Conservation (phyloP, 2,329 filamentous ascomycete genomes). For the Ophiocordyceps unilateralis region DNA sequence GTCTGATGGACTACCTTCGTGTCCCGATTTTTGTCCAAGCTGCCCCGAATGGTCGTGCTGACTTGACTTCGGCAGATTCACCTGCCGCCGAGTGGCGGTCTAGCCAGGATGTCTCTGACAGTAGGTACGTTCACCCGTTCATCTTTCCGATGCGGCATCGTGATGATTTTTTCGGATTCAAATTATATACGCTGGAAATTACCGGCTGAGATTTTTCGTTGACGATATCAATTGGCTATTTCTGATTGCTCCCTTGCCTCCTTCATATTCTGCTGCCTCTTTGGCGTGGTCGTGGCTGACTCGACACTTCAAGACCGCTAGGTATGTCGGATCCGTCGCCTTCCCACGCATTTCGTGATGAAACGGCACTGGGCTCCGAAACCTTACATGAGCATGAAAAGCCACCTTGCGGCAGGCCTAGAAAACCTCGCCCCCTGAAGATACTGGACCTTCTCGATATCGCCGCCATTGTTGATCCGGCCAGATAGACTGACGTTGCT, state of each 20-base stretch:
- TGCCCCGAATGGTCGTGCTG: not conserved
- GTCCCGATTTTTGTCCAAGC: not conserved
- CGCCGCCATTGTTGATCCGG: not conserved
- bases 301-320: slow-evolving; percentile 8
- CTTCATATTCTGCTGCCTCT: slow-evolving; percentile 2
- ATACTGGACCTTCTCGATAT: not conserved
- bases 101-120: not conserved
- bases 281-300: slow-evolving; percentile 14
- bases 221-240: slow-evolving; percentile 78
- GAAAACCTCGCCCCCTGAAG: slow-evolving; percentile 99
- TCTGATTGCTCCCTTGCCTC: slow-evolving; percentile 37
- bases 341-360: slow-evolving; percentile 42
- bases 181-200: slow-evolving; percentile 83
- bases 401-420: slow-evolving; percentile 95
- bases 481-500: not conserved
- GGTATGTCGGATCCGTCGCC: slow-evolving; percentile 12
- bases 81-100: not conserved
- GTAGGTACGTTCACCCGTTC: slow-evolving; percentile 14
- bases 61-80: not conserved
- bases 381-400: slow-evolving; percentile 56
- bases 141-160: slow-evolving; percentile 5
- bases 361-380: slow-evolving; percentile 97
- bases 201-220: slow-evolving; percentile 67
- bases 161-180: slow-evolving; percentile 52
- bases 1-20: slow-evolving; percentile 45